Evolutionary conservation across 2,329 filamentous ascomycete genomes (phyloP).

Genomic region (Mycosphaerella sp.): DNA sequence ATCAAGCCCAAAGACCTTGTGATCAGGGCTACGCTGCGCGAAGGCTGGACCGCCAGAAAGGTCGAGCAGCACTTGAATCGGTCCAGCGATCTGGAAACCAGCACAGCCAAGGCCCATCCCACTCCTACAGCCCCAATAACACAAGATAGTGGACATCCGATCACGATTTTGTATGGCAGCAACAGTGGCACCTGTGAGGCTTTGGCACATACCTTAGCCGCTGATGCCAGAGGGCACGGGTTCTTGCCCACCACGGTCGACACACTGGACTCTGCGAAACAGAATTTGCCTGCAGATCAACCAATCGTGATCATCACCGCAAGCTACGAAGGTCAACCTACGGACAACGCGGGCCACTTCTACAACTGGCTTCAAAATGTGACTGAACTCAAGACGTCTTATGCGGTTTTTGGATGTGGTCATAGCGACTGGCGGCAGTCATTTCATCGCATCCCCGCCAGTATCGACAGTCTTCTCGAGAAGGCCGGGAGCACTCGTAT

Average conservation of each 20-base stretch:
- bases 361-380: slow-evolving; percentile 56
- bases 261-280: slow-evolving; percentile 56
- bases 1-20: slow-evolving; percentile 59
- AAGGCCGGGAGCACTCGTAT: slow-evolving; percentile 46
- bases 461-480: slow-evolving; percentile 51
- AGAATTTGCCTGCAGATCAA: slow-evolving; percentile 52
- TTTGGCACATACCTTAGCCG: slow-evolving; percentile 57
- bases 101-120: neutral
- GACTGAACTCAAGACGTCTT: slow-evolving; percentile 52
- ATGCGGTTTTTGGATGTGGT: slow-evolving; percentile 65
- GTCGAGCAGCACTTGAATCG: slow-evolving; percentile 36
- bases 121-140: neutral
- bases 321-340: slow-evolving; percentile 67
- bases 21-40: slow-evolving; percentile 53
- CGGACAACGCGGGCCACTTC: slow-evolving; percentile 65
- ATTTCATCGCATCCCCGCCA: slow-evolving; percentile 50
- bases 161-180: slow-evolving; percentile 67
- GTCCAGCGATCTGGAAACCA: slow-evolving; percentile 7
- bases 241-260: slow-evolving; percentile 50
- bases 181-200: slow-evolving; percentile 70
- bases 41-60: slow-evolving; percentile 41
- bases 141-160: slow-evolving; percentile 35
- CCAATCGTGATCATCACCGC: slow-evolving; percentile 63
- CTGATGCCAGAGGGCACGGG: slow-evolving; percentile 53
- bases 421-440: slow-evolving; percentile 53